A percentile compares a stretch with the other conserved stretches of the same genome.
Evolutionary conservation across 75 land plant genomes (phyloP).

Genomic region (Picea sitchensis): DNA sequence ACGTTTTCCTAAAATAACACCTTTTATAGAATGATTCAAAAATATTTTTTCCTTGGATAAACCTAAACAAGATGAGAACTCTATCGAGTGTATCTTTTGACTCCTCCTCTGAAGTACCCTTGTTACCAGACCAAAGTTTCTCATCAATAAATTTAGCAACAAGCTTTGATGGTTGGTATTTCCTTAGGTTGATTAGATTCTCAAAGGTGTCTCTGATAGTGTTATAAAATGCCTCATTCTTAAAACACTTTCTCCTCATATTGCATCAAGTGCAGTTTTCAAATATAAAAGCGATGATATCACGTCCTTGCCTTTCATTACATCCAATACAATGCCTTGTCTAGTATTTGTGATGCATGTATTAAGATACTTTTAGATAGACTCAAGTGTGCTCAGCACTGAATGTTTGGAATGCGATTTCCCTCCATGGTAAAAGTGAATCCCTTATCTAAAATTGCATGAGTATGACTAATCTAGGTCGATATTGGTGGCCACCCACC

Average conservation of each 20-base stretch:
- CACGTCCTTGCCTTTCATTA: slow-evolving; percentile 94
- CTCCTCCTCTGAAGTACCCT: slow-evolving; percentile 78
- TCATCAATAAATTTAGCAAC: slow-evolving; percentile 98
- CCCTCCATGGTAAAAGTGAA: slow-evolving; percentile 89
- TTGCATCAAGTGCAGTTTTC: slow-evolving; percentile 84
- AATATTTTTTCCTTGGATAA: slow-evolving; percentile 98
- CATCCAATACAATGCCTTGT: slow-evolving; percentile 89
- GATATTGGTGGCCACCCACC: no score
- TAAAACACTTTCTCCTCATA: slow-evolving; percentile 91
- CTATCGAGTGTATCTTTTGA: slow-evolving; percentile 62
- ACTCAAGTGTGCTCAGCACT: slow-evolving; percentile 85
- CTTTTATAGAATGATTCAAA: slow-evolving; percentile 99
- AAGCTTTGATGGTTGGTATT: slow-evolving; percentile 97
- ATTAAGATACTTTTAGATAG: slow-evolving; percentile 66
- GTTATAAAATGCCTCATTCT: slow-evolving; percentile 86
- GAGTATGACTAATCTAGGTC: slow-evolving; percentile 36
- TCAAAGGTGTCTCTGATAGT: slow-evolving; percentile 97
- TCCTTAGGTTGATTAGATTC: slow-evolving; percentile 91
- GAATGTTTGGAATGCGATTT: slow-evolving; percentile 78
- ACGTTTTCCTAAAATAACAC: slow-evolving; percentile 94
- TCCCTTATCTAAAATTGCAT: slow-evolving; percentile 95
- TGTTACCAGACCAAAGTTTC: slow-evolving; percentile 98
- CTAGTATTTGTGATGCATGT: slow-evolving; percentile 81
- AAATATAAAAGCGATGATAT: slow-evolving; percentile 81
- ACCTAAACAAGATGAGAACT: slow-evolving; percentile 91